Base-by-base conservation (phyloP, 768 basidiomycete genomes). In the Lyophyllum decastes region DNA sequence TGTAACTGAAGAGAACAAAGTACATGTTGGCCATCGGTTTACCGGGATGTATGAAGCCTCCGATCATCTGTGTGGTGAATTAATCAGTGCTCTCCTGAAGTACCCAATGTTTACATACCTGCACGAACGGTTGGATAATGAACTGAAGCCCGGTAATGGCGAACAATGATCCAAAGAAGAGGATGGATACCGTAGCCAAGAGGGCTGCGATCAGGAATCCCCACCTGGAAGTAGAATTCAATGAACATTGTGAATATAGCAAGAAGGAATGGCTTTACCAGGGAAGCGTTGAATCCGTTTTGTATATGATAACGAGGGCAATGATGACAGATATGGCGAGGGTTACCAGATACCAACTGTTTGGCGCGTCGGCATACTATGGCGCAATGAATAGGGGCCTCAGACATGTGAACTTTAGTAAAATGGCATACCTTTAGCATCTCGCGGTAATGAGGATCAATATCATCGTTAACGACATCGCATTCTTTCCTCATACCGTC, bases 21-120 rank as follows among this genome's bases (percentile, higher is more conserved):
- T 86, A 87, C 73, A 89, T 83, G 67, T 88, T 89, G n/a, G 86
- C 85, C 55, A 86, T 82, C 0, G 85, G 85, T 61, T 81, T 82
- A 22, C 85, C 84, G 7, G 85, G 82, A 63, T 82, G 80, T 26
- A 85, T 73, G 33, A 78, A 80, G 2, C 81, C 82, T n/a, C 80
- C 82, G 19, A 84, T 79, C 82, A 85, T 85, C 78, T 84, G 72
- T 61, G 60, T 19, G 22, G 21, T 73, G 54, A 68, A 67, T 72
- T 71, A 66, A 68, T 22, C 27, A 22, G 16, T 47, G 21, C 6
- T 45, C 38, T 11, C 8, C 14, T 26, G 11, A 24, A 14, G 10
- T 9, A 19, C 11, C 34, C n/a, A 14, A 10, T 2, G 58, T 25
- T 22, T 10, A 54, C 60, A 66, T 67, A 82, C 81, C 70, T 83